Base-by-base conservation (phyloP, 2,329 filamentous ascomycete species). In the Alternaria panax region DNA sequence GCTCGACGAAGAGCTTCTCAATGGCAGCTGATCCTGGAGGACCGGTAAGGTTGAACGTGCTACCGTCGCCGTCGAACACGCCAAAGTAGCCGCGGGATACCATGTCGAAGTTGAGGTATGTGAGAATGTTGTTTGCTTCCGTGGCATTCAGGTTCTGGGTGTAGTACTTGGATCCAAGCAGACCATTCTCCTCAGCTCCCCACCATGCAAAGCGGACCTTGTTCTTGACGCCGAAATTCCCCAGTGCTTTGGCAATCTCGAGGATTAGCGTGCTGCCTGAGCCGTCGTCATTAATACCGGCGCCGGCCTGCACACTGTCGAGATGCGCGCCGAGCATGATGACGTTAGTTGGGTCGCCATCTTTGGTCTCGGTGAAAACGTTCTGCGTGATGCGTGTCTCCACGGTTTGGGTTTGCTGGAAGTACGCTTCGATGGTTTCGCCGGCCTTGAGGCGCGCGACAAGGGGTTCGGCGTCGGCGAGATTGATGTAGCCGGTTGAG, bases 341-440 rank as follows among this genome's bases (percentile, higher is more conserved):
- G 42, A 78, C 70, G 51, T 78, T 78, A 51, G 70, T 66, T 28
- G 71, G 71, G 54, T 79, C 74, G 9, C 78, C 78, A 12, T 70
- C 70, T n/a, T 69, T 75, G 11, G 77, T 79, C 57, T 79, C 73
- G 8, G 77, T 77, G 60, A 80, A 73, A 46, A 80, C 71, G 46
- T 80, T 80, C 32, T 77, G 78, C 63, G 84, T 86, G 5, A 81
- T 83, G 16, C 81, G 78, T 59, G 83, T 83, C 62, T 85, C 81
- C 27, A 83, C 70, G 47, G 78, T 69, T 63, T 82, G 80, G 1
- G 79, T 81, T 53, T 81, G 79, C 62, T 81, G 79, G 65, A 82
- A 82, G 58, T 77, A 74, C 7, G 79, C 79, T 36, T 71, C 63
- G 7, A 82, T 54, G 7, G 64, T 63, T 59, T 83, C 80, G 0